These are phyloP conservation scores for Mycena vitilis DNA, from an alignment of 768 basidiomycete species.

Conservation along the genomic window DNA sequence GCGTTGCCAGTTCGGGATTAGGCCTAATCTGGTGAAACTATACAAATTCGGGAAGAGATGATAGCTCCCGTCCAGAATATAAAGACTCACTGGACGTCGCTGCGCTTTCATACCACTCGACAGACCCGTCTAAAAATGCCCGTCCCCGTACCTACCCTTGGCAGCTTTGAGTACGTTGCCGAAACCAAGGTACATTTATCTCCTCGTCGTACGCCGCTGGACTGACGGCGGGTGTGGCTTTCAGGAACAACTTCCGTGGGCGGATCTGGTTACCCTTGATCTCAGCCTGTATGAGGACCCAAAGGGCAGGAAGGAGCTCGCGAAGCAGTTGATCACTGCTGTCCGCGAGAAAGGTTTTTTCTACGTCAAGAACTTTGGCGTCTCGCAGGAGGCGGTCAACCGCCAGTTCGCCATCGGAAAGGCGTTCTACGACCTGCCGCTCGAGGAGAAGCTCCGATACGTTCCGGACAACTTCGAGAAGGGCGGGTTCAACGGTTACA, in stretches of 20 bases:
- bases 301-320: slow-evolving; percentile 55
- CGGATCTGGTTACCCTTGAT: slow-evolving; percentile 60
- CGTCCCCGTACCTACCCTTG: slow-evolving; percentile 48
- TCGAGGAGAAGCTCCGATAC: slow-evolving; percentile 62
- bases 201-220: slow-evolving; percentile 14
- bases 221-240: background rate
- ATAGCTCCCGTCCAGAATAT: slow-evolving; percentile 10
- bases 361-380: slow-evolving; percentile 64
- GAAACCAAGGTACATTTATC: slow-evolving; percentile 46
- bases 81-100: background rate
- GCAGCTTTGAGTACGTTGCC: slow-evolving; percentile 48
- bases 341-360: slow-evolving; percentile 62
- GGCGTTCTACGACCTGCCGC: slow-evolving; percentile 60
- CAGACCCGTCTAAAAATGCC: slow-evolving; percentile 39
- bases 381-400: slow-evolving; percentile 59
- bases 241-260: slow-evolving; percentile 62
- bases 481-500: slow-evolving; percentile 63
- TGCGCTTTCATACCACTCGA: slow-evolving; percentile 1
- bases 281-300: slow-evolving; percentile 51
- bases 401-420: slow-evolving; percentile 60
- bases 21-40: slow-evolving; percentile 6
- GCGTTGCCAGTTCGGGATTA: slow-evolving; percentile 13
- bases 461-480: slow-evolving; percentile 49
- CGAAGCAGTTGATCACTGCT: slow-evolving; percentile 54
- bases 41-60: slow-evolving; percentile 3